A percentile compares a stretch with the other conserved stretches of the same genome.
phyloP scores from a whole-genome alignment of 2,329 filamentous ascomycete species.

The Diaporthe batatas region DNA sequence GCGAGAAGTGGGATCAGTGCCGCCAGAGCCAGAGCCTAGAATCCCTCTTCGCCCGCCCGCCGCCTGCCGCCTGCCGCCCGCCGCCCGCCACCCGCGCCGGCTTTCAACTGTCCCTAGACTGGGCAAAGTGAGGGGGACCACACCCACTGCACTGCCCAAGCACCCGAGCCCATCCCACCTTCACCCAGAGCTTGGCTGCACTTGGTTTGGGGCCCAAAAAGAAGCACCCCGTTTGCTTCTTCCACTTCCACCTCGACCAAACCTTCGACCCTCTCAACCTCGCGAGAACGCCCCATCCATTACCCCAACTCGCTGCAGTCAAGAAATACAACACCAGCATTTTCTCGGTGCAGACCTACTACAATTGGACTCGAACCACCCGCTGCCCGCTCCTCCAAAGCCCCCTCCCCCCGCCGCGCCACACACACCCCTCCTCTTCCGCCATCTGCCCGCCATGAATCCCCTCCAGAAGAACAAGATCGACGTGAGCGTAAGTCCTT shows the following conservation, averaged over 20 bases:
- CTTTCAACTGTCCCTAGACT: slow-evolving; percentile 20
- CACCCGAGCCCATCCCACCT: slow-evolving; percentile 19
- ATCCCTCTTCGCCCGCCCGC: slow-evolving; percentile 6
- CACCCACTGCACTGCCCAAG: slow-evolving; percentile 4
- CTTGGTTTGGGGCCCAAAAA: slow-evolving; percentile 15
- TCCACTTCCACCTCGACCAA: slow-evolving; percentile 14
- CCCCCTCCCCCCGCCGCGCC: no score
- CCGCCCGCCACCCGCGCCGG: slow-evolving; percentile 25
- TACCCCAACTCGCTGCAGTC: neutral
- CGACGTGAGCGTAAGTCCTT: slow-evolving; percentile 85
- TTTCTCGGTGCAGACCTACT: slow-evolving; percentile 14
- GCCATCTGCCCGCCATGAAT: slow-evolving; percentile 75
- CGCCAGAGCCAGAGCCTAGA: neutral
- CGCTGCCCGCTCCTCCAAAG: neutral
- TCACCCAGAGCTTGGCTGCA: slow-evolving; percentile 12
- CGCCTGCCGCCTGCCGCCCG: neutral
- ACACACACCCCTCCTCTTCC: neutral
- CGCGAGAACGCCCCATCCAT: neutral
- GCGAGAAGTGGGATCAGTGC: neutral
- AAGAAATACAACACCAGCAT: neutral
- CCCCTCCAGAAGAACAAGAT: slow-evolving; percentile 99
- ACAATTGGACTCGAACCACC: slow-evolving; percentile 4
- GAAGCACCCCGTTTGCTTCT: slow-evolving; percentile 16
- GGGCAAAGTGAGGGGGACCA: slow-evolving; percentile 37
- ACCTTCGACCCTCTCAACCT: slow-evolving; percentile 1